phyloP scores from a whole-genome alignment of 345 rosid genomes.

The Eucalyptus regnans region DNA sequence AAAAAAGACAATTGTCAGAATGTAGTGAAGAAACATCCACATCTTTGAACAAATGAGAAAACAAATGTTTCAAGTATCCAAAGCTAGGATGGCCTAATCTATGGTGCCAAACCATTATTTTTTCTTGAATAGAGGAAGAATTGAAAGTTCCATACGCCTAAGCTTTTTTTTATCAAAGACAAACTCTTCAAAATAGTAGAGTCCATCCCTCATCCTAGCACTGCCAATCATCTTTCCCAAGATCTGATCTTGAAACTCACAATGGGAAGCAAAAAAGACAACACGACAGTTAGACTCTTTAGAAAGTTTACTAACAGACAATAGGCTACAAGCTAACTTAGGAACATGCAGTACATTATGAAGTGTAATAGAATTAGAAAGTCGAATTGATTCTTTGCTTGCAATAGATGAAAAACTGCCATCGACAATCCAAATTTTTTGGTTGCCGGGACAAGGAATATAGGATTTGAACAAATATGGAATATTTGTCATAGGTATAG shows the following conservation, averaged over 20 bases:
- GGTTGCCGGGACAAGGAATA: not conserved
- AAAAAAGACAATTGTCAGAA: not conserved
- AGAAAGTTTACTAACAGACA: not conserved
- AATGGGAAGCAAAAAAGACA: not conserved
- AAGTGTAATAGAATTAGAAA: not conserved
- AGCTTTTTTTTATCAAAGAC: not conserved
- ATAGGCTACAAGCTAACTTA: not conserved
- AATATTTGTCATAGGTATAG: not conserved
- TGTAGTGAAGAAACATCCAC: not conserved
- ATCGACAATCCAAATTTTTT: not conserved
- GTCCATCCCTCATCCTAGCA: not conserved
- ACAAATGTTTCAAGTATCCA: not conserved
- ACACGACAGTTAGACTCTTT: accelerated
- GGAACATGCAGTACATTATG: not conserved
- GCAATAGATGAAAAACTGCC: not conserved
- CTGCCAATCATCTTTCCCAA: not conserved
- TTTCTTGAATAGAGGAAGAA: not conserved
- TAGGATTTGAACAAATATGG: not conserved
- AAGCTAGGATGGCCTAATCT: not conserved
- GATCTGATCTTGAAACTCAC: not conserved
- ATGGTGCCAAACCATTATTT: not conserved
- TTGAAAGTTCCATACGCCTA: accelerated
- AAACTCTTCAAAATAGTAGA: not conserved
- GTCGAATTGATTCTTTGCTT: accelerated
- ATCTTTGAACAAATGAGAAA: not conserved